A percentile compares a stretch with the other conserved stretches of the same genome.
Conservation (phyloP, 2,329 filamentous ascomycete species). For the Camptophora hylomeconis region DNA sequence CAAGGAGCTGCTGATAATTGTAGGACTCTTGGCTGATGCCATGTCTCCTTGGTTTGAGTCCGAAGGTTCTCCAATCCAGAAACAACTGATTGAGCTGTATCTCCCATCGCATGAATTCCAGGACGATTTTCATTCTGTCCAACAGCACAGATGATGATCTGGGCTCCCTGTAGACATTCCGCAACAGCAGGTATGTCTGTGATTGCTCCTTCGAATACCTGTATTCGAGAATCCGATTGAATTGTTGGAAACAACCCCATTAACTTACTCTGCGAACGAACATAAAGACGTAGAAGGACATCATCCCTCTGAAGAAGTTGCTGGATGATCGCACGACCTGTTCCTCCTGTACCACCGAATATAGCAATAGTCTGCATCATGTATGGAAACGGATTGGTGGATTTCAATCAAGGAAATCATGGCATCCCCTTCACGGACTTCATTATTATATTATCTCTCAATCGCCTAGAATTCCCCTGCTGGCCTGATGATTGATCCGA, state of each 20-base stretch:
- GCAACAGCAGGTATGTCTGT: slow-evolving; percentile 2
- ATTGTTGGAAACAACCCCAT: slow-evolving; percentile 5
- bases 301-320: slow-evolving; percentile 2
- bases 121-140: slow-evolving; percentile 5
- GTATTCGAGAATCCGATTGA: slow-evolving; percentile 1
- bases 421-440: no score
- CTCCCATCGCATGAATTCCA: slow-evolving; percentile 3
- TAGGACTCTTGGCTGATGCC: slow-evolving; percentile 2
- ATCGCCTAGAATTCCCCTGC: no score
- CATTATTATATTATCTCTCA: no score
- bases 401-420: no score
- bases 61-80: slow-evolving; percentile 1
- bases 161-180: slow-evolving; percentile 4
- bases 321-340: slow-evolving; percentile 5
- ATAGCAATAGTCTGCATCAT: slow-evolving; percentile 5
- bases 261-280: slow-evolving; percentile 5
- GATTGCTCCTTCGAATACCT: slow-evolving; percentile 4
- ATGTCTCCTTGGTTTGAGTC: background rate
- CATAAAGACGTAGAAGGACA: slow-evolving; percentile 2
- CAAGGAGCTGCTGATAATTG: slow-evolving; percentile 5
- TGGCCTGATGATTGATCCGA: no score
- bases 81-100: slow-evolving; percentile 4
- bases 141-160: slow-evolving; percentile 5
- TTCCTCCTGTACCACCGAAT: slow-evolving; percentile 7
- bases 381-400: no score